Base-by-base conservation (phyloP, 208 protist genomes). In the Endotrypanum monterogeii region DNA sequence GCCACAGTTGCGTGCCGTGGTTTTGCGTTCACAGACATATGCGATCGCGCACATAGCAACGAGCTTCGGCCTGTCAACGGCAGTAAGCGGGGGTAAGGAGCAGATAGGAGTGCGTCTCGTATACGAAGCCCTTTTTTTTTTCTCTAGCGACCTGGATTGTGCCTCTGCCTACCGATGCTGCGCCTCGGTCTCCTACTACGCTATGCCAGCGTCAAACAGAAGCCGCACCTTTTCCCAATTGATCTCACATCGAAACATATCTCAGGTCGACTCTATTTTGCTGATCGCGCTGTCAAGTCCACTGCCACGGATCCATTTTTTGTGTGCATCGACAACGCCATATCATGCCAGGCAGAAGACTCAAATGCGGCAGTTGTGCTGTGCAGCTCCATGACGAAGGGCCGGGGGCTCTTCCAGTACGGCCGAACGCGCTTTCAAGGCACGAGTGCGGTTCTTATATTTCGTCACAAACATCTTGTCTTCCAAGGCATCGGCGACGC, bases 241-340 rank as follows among this genome's bases (percentile, higher is more conserved):
- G 74, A 82, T 48, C 46, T 71, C 51, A 57, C 61, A 4, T 65
- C 69, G 16, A 80, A 74, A 44, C 76, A 80, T 54, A 39, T 57
- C 7, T 69, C 71, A 39, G 80, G 77, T 12, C 71, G 73, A 14
- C 84, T 95, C 1, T 84, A 83, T 74, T 89, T 95, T 63, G 87
- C 89, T 16, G 88, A 95, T 68, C 86, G 91, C 60, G 91, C 91
- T 0, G 91, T 93, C 39, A 95, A 95, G 74, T 79, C 85, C 16
- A 87, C 80, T 18, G 58, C 73, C 14, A 35, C 70, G 30, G 75
- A 79, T 1, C 85, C 80, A 16, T 82, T 75, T 50, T 93, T 95
- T 74, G 67, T 89, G 48, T 95, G 91, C 76, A 81, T 83, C 30
- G 76, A 86, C 32, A 68, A 74, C 51, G 46, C 83, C 16, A 79